These are phyloP conservation scores for Trichoderma simmonsii DNA, from an alignment of 2,329 filamentous ascomycete species.

Conservation along the genomic window DNA sequence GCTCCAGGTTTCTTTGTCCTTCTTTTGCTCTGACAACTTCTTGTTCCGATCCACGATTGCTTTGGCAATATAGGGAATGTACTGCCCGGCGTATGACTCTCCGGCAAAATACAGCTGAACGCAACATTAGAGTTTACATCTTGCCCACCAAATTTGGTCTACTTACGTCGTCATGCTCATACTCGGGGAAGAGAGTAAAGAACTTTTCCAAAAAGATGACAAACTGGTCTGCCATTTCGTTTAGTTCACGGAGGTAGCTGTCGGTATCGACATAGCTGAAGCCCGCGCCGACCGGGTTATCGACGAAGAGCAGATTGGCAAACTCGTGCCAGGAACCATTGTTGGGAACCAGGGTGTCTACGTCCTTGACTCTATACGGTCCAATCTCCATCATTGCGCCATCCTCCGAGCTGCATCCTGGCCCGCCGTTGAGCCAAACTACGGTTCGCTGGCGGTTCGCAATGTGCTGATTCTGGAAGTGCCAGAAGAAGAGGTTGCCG, in stretches of 20 bases:
- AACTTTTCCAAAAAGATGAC: conserved; percentile 86
- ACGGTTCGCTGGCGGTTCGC: conserved; percentile 87
- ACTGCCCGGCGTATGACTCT: conserved; percentile 94
- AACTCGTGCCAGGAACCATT: conserved; percentile 99
- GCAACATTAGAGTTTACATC: not conserved
- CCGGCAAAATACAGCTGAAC: conserved; percentile 84
- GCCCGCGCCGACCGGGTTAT: conserved; percentile 94
- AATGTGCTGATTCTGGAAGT: conserved; percentile 93
- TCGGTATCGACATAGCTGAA: conserved; percentile 95
- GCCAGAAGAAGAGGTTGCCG: conserved; percentile 98
- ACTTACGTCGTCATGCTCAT: conserved; percentile 85
- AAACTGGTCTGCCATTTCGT: conserved; percentile 87
- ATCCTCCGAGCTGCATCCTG: conserved; percentile 96
- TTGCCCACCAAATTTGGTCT: not conserved
- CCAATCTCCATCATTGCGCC: conserved; percentile 95
- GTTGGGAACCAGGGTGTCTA: conserved; percentile 70
- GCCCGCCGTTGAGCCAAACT: conserved; percentile 95
- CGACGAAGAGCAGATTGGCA: conserved; percentile 92
- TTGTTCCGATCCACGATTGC: conserved; percentile 86
- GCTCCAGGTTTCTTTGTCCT: conserved; percentile 56
- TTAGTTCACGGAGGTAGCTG: conserved; percentile 78
- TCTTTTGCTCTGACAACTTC: conserved; percentile 32
- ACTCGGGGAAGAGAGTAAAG: conserved; percentile 87
- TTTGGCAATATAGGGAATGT: conserved; percentile 95
- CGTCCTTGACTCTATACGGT: conserved; percentile 80